Evolutionary conservation across 495 filamentous ascomycete species (phyloP), one percentile per base, ranked within the genome.

Genomic region (Viridothelium virens): DNA sequence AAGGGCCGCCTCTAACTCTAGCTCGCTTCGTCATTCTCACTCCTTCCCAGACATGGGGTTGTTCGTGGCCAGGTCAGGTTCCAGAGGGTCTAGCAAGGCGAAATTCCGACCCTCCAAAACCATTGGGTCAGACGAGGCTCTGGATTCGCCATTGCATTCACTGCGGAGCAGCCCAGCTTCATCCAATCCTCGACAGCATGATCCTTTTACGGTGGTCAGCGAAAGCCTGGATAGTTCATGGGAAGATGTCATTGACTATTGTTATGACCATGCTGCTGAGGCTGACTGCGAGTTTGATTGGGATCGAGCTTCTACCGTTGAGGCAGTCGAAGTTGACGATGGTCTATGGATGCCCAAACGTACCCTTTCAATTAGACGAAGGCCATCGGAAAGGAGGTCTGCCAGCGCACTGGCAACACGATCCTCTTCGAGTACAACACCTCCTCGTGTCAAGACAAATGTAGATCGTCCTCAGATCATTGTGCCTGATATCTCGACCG

Each of bases 221-320:
- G 73, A 74, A 7, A 66, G 72, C 5, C 73, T 83, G 36, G 84
- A 86, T 46, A 83, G 86, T 56, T 87, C 82, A 31, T 97, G 93
- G 93, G 93, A 97, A 71, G 90, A 92, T 53, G 91, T 92, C 70
- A 93, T 97, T 70, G 92, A 96, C 74, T 97, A 89, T 74, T 94
- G 88, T 74, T 97, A 97, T 71, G 90, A 96, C 68, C 86, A 94
- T 74, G 91, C 87, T 59, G 91, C 89, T 7, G 93, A 97, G 75
- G 91, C 91, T 1, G 85, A 91, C 70, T 96, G 89, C 72, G 85
- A 97, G 69, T 96, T 92, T 68, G 89, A 94, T 67, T 96, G 91
- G 91, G 83, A 87, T 59, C 83, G 38, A 48, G 33, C 37, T 14
- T 63, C 38, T 25, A 37, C 67, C n/a, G 38, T 41, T 41, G 61